Percentiles rank a stretch among this genome's conserved stretches.
These are phyloP conservation scores for Aspergillus campestris DNA, from an alignment of 495 filamentous ascomycete species.

Conservation along the genomic window DNA sequence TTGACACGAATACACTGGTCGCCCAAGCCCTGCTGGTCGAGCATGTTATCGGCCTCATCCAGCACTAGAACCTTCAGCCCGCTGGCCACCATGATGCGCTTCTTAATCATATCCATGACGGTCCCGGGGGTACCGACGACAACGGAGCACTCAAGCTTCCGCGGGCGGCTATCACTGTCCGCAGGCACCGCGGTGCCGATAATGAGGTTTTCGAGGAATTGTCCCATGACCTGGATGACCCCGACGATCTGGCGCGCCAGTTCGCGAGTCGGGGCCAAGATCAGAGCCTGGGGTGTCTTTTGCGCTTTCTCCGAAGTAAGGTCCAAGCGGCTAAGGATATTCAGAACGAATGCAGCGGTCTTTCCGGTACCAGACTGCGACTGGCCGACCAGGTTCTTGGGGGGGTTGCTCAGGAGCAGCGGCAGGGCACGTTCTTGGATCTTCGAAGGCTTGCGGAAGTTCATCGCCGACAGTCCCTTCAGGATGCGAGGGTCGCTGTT, in stretches of 20 bases:
- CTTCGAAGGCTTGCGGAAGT: conserved; percentile 92
- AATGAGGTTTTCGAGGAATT: conserved; percentile 62
- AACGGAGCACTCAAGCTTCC: conserved; percentile 58
- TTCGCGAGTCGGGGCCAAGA: conserved; percentile 89
- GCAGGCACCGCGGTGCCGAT: conserved; percentile 76
- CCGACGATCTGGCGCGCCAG: conserved; percentile 88
- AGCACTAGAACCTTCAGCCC: conserved; percentile 72
- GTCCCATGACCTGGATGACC: conserved; percentile 72
- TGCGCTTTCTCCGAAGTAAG: conserved; percentile 42
- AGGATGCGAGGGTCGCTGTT: conserved; percentile 43
- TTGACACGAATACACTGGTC: conserved; percentile 92
- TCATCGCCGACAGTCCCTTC: conserved; percentile 64
- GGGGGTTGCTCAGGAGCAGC: conserved; percentile 72
- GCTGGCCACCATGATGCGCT: conserved; percentile 53
- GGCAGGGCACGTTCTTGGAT: conserved; percentile 92
- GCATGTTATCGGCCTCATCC: conserved; percentile 95
- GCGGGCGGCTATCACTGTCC: conserved; percentile 51
- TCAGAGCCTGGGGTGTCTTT: conserved; percentile 70
- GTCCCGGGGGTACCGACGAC: conserved; percentile 94
- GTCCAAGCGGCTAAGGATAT: conserved; percentile 79
- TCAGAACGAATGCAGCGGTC: conserved; percentile 92
- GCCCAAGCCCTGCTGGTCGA: conserved; percentile 86
- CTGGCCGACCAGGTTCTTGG: conserved; percentile 89
- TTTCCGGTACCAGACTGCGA: conserved; percentile 98
- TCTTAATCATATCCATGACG: conserved; percentile 74